phyloP scores from a whole-genome alignment of 495 filamentous ascomycete genomes.

The Hyaloscypha bicolor region DNA sequence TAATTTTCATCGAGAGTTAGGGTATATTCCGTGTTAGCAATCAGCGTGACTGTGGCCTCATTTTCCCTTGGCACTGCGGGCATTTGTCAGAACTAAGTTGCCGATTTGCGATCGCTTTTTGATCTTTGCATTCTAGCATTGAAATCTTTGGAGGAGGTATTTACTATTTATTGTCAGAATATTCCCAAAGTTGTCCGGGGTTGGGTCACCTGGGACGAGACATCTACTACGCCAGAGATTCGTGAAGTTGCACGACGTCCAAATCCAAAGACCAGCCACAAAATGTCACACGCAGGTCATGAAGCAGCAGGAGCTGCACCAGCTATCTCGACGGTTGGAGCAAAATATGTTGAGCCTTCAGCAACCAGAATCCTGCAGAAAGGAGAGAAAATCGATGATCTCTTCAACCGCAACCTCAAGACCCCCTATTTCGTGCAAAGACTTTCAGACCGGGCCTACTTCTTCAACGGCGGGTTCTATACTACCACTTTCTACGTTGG shows the following conservation, averaged over 20 bases:
- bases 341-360: neutral
- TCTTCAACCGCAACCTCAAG: neutral
- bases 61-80: too few relatives aligned
- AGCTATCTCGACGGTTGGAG: neutral
- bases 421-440: neutral
- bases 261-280: too few relatives aligned
- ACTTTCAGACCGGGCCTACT: neutral
- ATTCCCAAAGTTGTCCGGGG: too few relatives aligned
- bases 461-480: slow-evolving; percentile 2
- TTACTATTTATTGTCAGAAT: too few relatives aligned
- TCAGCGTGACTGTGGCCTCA: too few relatives aligned
- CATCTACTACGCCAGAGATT: neutral
- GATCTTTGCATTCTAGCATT: too few relatives aligned
- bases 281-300: neutral
- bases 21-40: too few relatives aligned
- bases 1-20: too few relatives aligned
- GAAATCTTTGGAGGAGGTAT: too few relatives aligned
- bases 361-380: neutral
- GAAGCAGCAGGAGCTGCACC: neutral
- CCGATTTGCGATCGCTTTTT: too few relatives aligned
- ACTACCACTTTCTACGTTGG: slow-evolving; percentile 3
- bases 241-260: neutral
- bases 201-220: too few relatives aligned
- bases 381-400: slow-evolving; percentile 3
- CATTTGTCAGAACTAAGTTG: too few relatives aligned